Conservation (phyloP, 495 filamentous ascomycete genomes). For the Lepidopterella palustris region DNA sequence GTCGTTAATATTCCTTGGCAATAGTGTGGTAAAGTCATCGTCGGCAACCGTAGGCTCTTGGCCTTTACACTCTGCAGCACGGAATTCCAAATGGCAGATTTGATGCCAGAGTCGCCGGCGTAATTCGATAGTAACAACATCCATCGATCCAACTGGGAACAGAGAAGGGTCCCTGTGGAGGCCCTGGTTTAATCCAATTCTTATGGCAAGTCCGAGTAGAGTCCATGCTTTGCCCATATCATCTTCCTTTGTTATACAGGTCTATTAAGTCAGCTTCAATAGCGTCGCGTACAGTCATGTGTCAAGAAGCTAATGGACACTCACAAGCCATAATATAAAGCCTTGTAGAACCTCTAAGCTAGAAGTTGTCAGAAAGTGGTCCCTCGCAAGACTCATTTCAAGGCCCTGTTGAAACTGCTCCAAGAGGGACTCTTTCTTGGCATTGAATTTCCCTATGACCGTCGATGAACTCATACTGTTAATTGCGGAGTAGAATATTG, state of each 20-base stretch:
- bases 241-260: constrained; percentile 27
- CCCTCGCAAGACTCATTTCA: constrained; percentile 22
- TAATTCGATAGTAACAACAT: constrained; percentile 23
- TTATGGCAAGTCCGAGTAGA: constrained; percentile 21
- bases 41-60: constrained; percentile 26
- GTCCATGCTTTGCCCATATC: constrained; percentile 31
- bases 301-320: not conserved
- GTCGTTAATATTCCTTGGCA: constrained; percentile 28
- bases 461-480: constrained; percentile 13
- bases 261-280: constrained; percentile 7
- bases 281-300: not conserved
- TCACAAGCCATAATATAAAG: constrained; percentile 23
- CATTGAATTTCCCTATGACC: constrained; percentile 19
- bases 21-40: constrained; percentile 24
- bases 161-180: constrained; percentile 27
- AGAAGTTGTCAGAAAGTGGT: constrained; percentile 22
- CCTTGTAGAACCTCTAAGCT: constrained; percentile 25
- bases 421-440: constrained; percentile 16
- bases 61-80: constrained; percentile 27
- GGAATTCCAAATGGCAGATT: constrained; percentile 26
- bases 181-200: constrained; percentile 25
- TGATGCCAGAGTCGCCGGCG: constrained; percentile 28
- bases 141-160: constrained; percentile 22
- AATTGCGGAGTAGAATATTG: constrained; percentile 22
- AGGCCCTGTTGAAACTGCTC: constrained; percentile 20